Conservation (phyloP, 768 basidiomycete species). For the Baorangia bicolor region DNA sequence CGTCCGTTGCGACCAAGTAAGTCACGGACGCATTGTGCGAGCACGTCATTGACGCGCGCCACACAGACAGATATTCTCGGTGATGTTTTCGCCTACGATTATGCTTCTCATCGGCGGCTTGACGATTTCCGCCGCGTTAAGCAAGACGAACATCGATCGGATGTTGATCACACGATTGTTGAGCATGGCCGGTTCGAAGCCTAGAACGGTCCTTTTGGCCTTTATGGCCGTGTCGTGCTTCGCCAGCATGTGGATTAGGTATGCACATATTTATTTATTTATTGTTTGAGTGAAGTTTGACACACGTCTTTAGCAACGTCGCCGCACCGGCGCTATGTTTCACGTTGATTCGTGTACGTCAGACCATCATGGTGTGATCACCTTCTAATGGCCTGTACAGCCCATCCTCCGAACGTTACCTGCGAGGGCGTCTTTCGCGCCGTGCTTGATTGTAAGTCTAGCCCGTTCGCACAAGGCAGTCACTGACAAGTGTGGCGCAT, state of each 20-base stretch:
- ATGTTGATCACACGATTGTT: conserved; percentile 89
- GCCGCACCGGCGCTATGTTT: conserved; percentile 98
- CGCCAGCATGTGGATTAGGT: conserved; percentile 99
- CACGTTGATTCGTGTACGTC: conserved; percentile 83
- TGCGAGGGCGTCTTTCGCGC: conserved; percentile 80
- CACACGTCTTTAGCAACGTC: conserved; percentile 65
- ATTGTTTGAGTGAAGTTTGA: conserved; percentile 1
- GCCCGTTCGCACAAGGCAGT: not conserved
- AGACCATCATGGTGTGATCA: not conserved
- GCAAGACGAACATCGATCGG: conserved; percentile 93
- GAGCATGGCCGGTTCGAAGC: conserved; percentile 84
- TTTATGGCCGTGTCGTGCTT: conserved; percentile 98
- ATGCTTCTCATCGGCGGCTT: conserved; percentile 98
- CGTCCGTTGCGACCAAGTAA: conserved; percentile 80
- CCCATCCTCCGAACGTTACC: conserved; percentile 93
- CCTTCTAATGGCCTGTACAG: conserved; percentile 39
- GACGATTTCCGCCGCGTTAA: conserved; percentile 94
- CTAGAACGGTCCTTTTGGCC: conserved; percentile 82
- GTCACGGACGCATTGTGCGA: conserved; percentile 18
- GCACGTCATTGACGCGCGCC: not conserved
- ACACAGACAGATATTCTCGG: conserved; percentile 81
- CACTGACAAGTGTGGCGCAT: not conserved
- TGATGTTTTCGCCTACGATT: conserved; percentile 97
- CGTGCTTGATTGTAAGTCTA: conserved; percentile 81
- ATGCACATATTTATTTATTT: conserved; percentile 4